A percentile compares a stretch with the other conserved stretches of the same genome.
These are phyloP conservation scores for Torulaspora maleeae DNA, from an alignment of 805 yeast genomes.

Conservation along the genomic window DNA sequence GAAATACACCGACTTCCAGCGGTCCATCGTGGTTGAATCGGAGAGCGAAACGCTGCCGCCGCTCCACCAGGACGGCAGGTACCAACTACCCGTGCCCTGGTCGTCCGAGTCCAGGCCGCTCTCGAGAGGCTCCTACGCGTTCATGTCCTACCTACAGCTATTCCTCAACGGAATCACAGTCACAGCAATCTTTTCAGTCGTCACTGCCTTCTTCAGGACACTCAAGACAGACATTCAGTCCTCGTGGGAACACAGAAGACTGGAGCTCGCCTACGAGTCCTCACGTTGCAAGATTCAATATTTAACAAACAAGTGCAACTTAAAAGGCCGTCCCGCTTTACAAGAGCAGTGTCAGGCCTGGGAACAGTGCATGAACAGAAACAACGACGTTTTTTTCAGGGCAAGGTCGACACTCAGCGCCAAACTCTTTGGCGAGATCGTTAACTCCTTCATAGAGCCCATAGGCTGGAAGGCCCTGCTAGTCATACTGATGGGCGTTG, in stretches of 20 bases:
- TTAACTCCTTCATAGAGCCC: slow-evolving; percentile 64
- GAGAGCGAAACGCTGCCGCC: slow-evolving; percentile 1
- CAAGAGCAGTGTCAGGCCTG: slow-evolving; percentile 54
- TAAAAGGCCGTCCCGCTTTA: slow-evolving; percentile 51
- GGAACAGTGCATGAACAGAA: slow-evolving; percentile 62
- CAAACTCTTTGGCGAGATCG: slow-evolving; percentile 54
- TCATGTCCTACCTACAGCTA: slow-evolving; percentile 60
- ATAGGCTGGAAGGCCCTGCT: slow-evolving; percentile 55
- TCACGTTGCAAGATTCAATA: slow-evolving; percentile 50
- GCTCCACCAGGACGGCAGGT: slow-evolving; percentile 27
- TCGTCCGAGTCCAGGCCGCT: slow-evolving; percentile 46
- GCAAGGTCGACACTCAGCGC: slow-evolving; percentile 58
- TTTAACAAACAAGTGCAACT: slow-evolving; percentile 52
- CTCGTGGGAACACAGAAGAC: slow-evolving; percentile 46
- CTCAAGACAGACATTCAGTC: slow-evolving; percentile 51
- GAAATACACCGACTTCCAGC: slow-evolving; percentile 2
- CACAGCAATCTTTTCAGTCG: slow-evolving; percentile 41
- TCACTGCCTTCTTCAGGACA: slow-evolving; percentile 43
- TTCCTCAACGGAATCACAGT: slow-evolving; percentile 47
- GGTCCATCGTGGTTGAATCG: neutral
- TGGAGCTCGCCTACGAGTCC: slow-evolving; percentile 47
- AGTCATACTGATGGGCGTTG: slow-evolving; percentile 38
- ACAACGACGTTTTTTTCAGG: slow-evolving; percentile 38
- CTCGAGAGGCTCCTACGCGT: slow-evolving; percentile 50
- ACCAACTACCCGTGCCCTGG: slow-evolving; percentile 57